These are phyloP conservation scores for Mucor saturninus DNA, from an alignment of 371 early-diverging fungal species.

Conservation along the genomic window DNA sequence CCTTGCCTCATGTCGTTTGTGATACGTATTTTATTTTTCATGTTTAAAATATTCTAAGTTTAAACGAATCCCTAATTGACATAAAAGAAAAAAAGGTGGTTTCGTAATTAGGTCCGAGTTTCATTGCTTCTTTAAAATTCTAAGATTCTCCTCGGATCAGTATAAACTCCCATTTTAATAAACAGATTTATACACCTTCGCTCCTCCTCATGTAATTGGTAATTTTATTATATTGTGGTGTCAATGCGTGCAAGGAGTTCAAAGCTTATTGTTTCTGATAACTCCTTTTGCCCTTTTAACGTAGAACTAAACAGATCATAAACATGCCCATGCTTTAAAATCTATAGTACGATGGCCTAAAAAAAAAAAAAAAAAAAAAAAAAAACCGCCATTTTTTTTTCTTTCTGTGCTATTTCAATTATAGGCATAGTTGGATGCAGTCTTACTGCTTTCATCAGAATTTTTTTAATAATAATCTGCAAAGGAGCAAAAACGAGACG, in stretches of 20 bases:
- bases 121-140: neutral
- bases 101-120: neutral
- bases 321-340: too few species aligned
- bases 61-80: neutral
- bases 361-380: neutral
- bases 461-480: too few species aligned
- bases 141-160: neutral
- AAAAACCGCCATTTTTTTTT: neutral
- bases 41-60: neutral
- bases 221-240: neutral
- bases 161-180: neutral
- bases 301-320: too few species aligned
- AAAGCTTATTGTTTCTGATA: slow-evolving; percentile 6
- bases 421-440: neutral
- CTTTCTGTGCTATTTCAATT: neutral
- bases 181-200: too few species aligned
- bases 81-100: too few species aligned
- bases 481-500: neutral
- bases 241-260: slow-evolving; percentile 5
- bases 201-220: neutral
- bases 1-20: slow-evolving; percentile 4
- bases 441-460: too few species aligned
- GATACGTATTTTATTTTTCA: neutral
- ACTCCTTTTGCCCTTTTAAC: neutral
- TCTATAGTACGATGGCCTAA: too few species aligned